Base-by-base conservation (phyloP, 2,329 filamentous ascomycete species). In the Talaromyces albobiverticillius region DNA sequence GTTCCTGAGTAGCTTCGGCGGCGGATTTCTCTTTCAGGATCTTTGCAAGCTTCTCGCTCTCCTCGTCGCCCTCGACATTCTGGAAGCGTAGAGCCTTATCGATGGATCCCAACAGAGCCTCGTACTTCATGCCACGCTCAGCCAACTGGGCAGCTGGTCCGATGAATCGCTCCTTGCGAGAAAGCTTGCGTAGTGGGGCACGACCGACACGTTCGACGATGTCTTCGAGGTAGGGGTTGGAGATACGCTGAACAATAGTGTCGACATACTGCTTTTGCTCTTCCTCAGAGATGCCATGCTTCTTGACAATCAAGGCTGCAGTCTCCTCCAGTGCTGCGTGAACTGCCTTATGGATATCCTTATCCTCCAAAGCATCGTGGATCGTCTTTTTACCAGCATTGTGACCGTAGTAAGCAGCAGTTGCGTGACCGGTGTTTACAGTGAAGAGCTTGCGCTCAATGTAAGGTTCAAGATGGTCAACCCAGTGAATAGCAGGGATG, bases 361-460 rank as follows among this genome's bases (percentile, higher is more conserved):
- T 79, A 70, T 97, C 90, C 58, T 84, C 83, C 60, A 97, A 82
- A 8, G 92, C 88, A 65, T 97, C 93, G 70, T 94, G 90, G 62
- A 99, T 90, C 57, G 88, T 95, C 67, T 83, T 81, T 81, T 95
- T 93, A 68, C 89, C 86, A 61, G 86, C 83, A 76, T 91, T 82
- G 82, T 95, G 89, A 53, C 92, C 93, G 74, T 94, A 92, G 82
- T 97, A 97, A 57, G 94, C 93, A 18, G 92, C 92, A 7, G 93
- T 95, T 57, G 94, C 94, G 71, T 99, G 94, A 53, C 91, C 89
- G 20, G 94, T 99, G 83, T 99, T 99, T 82, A 99, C 93, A 20
- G 94, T 99, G 82, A 92, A 99, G 61, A 99, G 86, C 83, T 99
- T 99, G 74, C 94, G 92, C 85, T 99, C 94, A 67, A 99, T 97